These are phyloP conservation scores for Aspergillus nanangensis DNA, from an alignment of 495 filamentous ascomycete species.

Conservation along the genomic window DNA sequence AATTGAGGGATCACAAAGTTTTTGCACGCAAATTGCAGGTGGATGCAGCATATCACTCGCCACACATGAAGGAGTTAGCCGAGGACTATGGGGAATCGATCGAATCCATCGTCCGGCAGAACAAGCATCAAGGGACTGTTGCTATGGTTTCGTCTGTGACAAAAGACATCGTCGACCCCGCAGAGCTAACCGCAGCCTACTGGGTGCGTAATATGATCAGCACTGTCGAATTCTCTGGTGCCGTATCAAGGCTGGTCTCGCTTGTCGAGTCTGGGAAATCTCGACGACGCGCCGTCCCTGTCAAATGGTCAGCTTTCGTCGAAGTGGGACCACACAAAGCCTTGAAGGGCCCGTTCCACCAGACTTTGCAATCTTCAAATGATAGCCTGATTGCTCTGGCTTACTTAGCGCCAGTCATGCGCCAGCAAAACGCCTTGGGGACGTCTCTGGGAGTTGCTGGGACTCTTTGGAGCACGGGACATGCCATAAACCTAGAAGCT, in stretches of 20 bases:
- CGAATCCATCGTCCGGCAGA: constrained; percentile 13
- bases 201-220: constrained; percentile 42
- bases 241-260: constrained; percentile 15
- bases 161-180: constrained; percentile 14
- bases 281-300: constrained; percentile 15
- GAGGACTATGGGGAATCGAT: constrained; percentile 11
- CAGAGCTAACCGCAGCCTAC: constrained; percentile 25
- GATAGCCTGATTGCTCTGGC: constrained; percentile 17
- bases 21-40: constrained; percentile 43
- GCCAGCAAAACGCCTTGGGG: constrained; percentile 27
- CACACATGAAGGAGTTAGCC: constrained; percentile 33
- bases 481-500: constrained; percentile 19
- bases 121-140: constrained; percentile 2
- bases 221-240: constrained; percentile 38
- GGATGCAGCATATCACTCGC: constrained; percentile 54
- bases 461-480: constrained; percentile 29
- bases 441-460: constrained; percentile 31
- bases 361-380: constrained; percentile 44
- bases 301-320: constrained; percentile 22
- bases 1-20: constrained; percentile 22
- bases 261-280: constrained; percentile 15
- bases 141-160: constrained; percentile 37
- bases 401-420: constrained; percentile 31
- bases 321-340: constrained; percentile 60
- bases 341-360: constrained; percentile 53